These are phyloP conservation scores for Fusarium mangiferae DNA, from an alignment of 2,329 filamentous ascomycete species.

Conservation along the genomic window DNA sequence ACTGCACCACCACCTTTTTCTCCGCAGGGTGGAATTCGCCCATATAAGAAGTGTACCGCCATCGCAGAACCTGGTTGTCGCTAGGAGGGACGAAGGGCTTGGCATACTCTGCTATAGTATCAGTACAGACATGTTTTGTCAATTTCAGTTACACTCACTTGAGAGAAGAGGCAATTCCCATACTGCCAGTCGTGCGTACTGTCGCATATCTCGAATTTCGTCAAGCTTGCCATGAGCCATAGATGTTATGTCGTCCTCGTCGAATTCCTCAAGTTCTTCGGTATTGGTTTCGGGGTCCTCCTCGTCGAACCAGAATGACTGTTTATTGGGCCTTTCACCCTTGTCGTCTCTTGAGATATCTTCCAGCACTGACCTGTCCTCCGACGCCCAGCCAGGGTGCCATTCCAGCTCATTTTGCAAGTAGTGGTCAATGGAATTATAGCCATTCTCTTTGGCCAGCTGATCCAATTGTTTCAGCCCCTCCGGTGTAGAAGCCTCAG, in stretches of 20 bases:
- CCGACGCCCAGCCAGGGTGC: conserved; percentile 45
- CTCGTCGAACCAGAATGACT: conserved; percentile 61
- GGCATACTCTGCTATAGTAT: conserved; percentile 72
- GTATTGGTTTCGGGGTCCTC: conserved; percentile 60
- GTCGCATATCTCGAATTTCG: conserved; percentile 85
- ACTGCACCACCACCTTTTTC: conserved; percentile 94
- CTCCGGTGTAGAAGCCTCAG: conserved; percentile 47
- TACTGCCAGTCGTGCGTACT: conserved; percentile 86
- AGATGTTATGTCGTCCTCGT: conserved; percentile 85
- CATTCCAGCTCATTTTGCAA: conserved; percentile 43
- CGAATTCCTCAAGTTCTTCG: conserved; percentile 70
- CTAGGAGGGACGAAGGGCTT: conserved; percentile 82
- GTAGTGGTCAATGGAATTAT: conserved; percentile 48
- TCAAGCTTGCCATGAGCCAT: conserved; percentile 89
- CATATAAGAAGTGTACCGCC: conserved; percentile 97
- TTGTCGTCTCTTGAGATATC: conserved; percentile 46
- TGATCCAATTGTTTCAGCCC: conserved; percentile 49
- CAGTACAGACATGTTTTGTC: conserved; percentile 7
- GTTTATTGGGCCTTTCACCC: conserved; percentile 49
- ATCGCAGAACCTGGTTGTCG: conserved; percentile 78
- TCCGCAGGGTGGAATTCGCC: conserved; percentile 92
- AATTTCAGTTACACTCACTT: conserved; percentile 66
- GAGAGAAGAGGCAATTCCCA: conserved; percentile 96
- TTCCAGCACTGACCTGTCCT: conserved; percentile 48
- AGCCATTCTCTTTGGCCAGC: conserved; percentile 50